phyloP scores from a whole-genome alignment of 768 basidiomycete species.

The Lactifluus echinatus region DNA sequence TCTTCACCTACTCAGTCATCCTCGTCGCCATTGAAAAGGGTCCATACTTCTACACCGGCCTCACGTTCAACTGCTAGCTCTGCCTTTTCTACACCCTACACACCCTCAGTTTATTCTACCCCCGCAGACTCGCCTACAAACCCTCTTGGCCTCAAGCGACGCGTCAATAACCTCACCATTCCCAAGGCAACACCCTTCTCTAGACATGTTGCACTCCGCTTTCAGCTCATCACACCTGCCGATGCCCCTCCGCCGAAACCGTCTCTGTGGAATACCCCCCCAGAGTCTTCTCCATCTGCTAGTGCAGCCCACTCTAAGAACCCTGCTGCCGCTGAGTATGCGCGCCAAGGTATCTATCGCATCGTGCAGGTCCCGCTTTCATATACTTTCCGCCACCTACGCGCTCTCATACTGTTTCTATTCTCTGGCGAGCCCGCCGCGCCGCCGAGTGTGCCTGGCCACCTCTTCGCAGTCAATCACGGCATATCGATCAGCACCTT shows the following conservation, averaged over 20 bases:
- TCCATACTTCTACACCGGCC: conserved; percentile 10
- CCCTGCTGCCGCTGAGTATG: background rate
- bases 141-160: conserved; percentile 53
- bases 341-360: conserved; percentile 47
- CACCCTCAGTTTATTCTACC: conserved; percentile 27
- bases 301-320: background rate
- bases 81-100: conserved; percentile 27
- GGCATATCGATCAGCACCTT: conserved; percentile 36
- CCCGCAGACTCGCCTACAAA: conserved; percentile 66
- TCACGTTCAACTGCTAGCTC: conserved; percentile 12
- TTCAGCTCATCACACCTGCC: conserved; percentile 43
- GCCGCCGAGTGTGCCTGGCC: conserved; percentile 26
- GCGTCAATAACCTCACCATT: conserved; percentile 27
- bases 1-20: background rate
- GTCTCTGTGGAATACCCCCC: conserved; percentile 5
- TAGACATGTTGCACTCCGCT: conserved; percentile 54
- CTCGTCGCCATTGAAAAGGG: conserved; percentile 10
- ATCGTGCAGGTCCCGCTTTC: conserved; percentile 61
- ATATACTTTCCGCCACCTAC: conserved; percentile 61
- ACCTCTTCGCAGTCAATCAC: conserved; percentile 55
- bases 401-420: conserved; percentile 51
- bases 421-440: conserved; percentile 32
- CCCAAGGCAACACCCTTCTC: conserved; percentile 42
- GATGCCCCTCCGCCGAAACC: conserved; percentile 8
- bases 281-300: background rate